Base-by-base conservation (phyloP, 176 grass and related monocot species). In the Triticum urartu region DNA sequence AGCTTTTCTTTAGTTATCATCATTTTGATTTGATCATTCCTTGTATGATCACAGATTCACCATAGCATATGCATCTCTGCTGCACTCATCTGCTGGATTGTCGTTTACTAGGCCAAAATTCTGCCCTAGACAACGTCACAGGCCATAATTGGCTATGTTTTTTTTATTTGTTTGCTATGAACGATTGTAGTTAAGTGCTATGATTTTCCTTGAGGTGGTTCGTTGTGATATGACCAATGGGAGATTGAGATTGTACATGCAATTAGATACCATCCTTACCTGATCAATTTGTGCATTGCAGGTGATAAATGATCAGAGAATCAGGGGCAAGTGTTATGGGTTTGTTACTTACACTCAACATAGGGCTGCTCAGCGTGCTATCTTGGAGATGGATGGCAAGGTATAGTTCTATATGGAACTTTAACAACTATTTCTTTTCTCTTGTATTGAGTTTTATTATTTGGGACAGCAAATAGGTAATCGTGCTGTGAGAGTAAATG, bases 321-420 rank as follows among this genome's bases (percentile, higher is more conserved):
- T 95, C 80, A 92, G 89, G 87, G 94, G 94, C 48, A 95, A 95
- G 68, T 95, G 94, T 48, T 95, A 95, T 81, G 94, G 94, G 39
- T 95, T 95, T 47, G 87, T 95, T 88, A 95, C 94, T 75, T 95
- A 91, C 81, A 89, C 81, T 62, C 89, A 93, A 63, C 91, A 89
- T 39, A 93, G 86, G 67, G 89, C 94, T 72, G 94, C 94, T 81
- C 87, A 89, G 82, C 50, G 62, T 87, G 94, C 94, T 86, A 95
- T 95, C 77, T 43, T 70, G 52, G 89, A 85, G 64, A 95, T 95
- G 94, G 89, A 95, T 72, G 94, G 94, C 84, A 95, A 92, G 89
- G 94, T 95, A 91, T 91, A 32, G 35, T 61, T 50, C 54, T 70
- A 26, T 48, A 72, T 77, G 21, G 14, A 72, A 77, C 28, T 73